Evolutionary conservation across 2,329 filamentous ascomycete species (phyloP).

Genomic region (Ceratocystis eucalypticola): DNA sequence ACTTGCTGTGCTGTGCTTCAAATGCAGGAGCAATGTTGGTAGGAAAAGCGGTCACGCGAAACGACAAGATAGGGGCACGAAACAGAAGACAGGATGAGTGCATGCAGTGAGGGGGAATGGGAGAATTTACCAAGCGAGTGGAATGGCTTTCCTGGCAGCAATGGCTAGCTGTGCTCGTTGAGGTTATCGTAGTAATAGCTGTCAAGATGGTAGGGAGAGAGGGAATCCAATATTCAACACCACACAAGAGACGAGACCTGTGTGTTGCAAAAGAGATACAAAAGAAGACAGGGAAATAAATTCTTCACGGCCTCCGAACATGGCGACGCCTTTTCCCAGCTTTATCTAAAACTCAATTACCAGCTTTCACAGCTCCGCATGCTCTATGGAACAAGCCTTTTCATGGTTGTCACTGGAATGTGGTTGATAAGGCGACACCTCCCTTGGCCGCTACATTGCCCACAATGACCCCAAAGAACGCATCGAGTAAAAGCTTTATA

Average conservation of each 20-base stretch:
- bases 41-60: conserved; percentile 1
- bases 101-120: neutral
- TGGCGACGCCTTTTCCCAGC: neutral
- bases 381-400: neutral
- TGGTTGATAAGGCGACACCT: neutral
- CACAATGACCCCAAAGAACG: neutral
- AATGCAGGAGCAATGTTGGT: neutral
- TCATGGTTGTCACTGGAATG: conserved; percentile 10
- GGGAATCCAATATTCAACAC: neutral
- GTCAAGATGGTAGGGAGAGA: neutral
- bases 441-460: conserved; percentile 1
- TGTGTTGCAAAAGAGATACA: neutral
- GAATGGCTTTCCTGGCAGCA: neutral
- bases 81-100: neutral
- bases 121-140: neutral
- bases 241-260: neutral
- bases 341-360: neutral
- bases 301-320: neutral
- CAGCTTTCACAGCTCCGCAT: neutral
- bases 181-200: neutral
- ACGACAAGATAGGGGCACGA: neutral
- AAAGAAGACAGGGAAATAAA: neutral
- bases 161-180: neutral
- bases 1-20: neutral
- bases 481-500: neutral